Evolutionary conservation across 2,329 filamentous ascomycete genomes (phyloP).

Genomic region (Leptodontidium sp.): DNA sequence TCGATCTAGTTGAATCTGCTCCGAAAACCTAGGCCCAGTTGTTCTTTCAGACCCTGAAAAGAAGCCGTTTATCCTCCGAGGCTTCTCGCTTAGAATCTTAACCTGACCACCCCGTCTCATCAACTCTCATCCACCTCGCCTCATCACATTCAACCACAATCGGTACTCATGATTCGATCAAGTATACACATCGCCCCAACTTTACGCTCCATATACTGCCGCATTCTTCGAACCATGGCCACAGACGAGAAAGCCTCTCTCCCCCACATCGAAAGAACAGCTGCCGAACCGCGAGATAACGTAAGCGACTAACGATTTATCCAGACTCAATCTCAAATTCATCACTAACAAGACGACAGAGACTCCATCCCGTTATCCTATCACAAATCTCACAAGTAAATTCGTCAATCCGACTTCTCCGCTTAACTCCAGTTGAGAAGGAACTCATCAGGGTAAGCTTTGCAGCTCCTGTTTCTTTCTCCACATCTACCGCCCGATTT

Average conservation of each 20-base stretch:
- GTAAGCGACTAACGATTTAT: slow-evolving; percentile 46
- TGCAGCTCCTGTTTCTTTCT: slow-evolving; percentile 9
- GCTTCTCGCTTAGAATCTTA: not conserved
- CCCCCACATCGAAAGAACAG: slow-evolving; percentile 77
- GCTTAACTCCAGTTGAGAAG: slow-evolving; percentile 62
- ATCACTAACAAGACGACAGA: slow-evolving; percentile 45
- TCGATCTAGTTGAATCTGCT: too few relatives aligned
- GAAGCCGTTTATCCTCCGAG: not conserved
- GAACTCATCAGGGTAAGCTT: slow-evolving; percentile 53
- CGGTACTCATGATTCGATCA: slow-evolving; percentile 12
- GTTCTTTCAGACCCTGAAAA: not conserved
- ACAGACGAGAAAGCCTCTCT: slow-evolving; percentile 25
- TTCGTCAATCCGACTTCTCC: slow-evolving; percentile 71
- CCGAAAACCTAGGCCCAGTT: too few relatives aligned
- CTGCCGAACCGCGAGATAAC: slow-evolving; percentile 73
- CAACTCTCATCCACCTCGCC: not conserved
- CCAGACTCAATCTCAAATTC: not conserved
- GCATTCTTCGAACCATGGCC: slow-evolving; percentile 14
- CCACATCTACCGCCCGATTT: not conserved
- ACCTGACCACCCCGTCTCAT: not conserved
- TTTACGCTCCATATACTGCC: not conserved
- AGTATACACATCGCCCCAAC: not conserved
- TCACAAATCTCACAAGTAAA: slow-evolving; percentile 71
- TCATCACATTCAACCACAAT: not conserved
- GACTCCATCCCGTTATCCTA: slow-evolving; percentile 68